Evolutionary conservation across 2,329 filamentous ascomycete species (phyloP).

Genomic region (Penicillium capsulatum): DNA sequence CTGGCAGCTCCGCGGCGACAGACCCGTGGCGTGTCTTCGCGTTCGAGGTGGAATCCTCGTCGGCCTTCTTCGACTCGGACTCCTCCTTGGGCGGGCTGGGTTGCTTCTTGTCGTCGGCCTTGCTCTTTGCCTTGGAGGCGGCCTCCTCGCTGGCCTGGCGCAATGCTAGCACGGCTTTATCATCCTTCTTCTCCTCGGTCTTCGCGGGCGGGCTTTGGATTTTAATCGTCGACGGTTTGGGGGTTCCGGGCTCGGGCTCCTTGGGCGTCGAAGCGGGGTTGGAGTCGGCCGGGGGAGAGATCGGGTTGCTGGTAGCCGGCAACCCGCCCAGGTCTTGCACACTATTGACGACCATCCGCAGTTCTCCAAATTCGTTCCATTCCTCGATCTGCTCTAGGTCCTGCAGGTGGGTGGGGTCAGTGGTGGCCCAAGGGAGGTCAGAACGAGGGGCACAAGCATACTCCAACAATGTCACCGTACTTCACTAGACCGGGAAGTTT

Average conservation of each 20-base stretch:
- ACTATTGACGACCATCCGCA: constrained; percentile 72
- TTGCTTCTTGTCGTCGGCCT: constrained; percentile 17
- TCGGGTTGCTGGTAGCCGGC: constrained; percentile 27
- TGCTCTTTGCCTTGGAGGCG: constrained; percentile 35
- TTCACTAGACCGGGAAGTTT: constrained; percentile 89
- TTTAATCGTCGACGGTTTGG: constrained; percentile 37
- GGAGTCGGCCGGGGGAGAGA: constrained; percentile 23
- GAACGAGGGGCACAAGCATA: constrained; percentile 45
- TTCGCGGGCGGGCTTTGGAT: constrained; percentile 40
- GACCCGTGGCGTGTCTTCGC: constrained; percentile 26
- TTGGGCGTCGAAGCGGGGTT: constrained; percentile 24
- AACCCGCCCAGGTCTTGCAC: constrained; percentile 34
- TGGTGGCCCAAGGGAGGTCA: neutral
- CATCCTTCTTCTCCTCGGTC: constrained; percentile 33
- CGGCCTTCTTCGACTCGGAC: constrained; percentile 3
- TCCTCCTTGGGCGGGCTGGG: constrained; percentile 10
- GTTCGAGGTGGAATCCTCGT: neutral
- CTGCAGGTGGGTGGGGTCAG: constrained; percentile 44
- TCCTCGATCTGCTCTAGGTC: constrained; percentile 93
- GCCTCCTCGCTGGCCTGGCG: constrained; percentile 44
- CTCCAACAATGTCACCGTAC: constrained; percentile 77
- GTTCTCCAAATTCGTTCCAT: constrained; percentile 98
- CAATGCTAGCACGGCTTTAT: constrained; percentile 38
- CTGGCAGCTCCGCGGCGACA: constrained; percentile 30
- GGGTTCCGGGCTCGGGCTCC: constrained; percentile 20